A percentile compares a stretch with the other conserved stretches of the same genome.
Evolutionary conservation across 1,284 basidiomycete genomes (phyloP).

Genomic region (Vanrija pseudolonga): DNA sequence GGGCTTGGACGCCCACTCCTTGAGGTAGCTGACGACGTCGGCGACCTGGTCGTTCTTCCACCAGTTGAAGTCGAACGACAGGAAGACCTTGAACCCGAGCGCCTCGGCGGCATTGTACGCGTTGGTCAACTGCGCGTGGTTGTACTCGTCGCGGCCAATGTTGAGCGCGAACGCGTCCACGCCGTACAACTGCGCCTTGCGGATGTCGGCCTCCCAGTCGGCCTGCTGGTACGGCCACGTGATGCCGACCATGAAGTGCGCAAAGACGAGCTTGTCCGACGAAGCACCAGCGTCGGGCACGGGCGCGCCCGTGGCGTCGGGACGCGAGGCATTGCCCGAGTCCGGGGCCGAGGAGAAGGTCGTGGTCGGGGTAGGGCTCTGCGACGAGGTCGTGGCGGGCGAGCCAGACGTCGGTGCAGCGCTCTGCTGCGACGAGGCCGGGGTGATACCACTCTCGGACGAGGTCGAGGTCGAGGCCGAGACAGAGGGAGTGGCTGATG

Average conservation of each 20-base stretch:
- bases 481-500: no score
- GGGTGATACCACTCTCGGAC: no score
- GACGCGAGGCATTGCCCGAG: not conserved
- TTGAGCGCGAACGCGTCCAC: constrained; percentile 48
- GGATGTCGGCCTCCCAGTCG: constrained; percentile 42
- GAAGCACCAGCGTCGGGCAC: not conserved
- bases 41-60: constrained; percentile 23
- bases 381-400: no score
- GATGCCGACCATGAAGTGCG: constrained; percentile 65
- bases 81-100: constrained; percentile 41
- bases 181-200: constrained; percentile 36
- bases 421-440: no score
- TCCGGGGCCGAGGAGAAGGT: no score
- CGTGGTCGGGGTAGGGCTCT: no score
- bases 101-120: constrained; percentile 40
- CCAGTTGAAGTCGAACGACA: constrained; percentile 50
- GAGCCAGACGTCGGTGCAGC: no score
- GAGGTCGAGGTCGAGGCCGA: no score
- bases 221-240: constrained; percentile 53
- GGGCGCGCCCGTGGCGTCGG: not conserved
- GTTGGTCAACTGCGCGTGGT: constrained; percentile 36
- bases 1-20: constrained; percentile 26
- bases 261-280: constrained; percentile 38
- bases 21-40: constrained; percentile 19
- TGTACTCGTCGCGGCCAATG: constrained; percentile 43